Evolutionary conservation across 495 filamentous ascomycete genomes (phyloP).

Genomic region (Hamigera avellanea): DNA sequence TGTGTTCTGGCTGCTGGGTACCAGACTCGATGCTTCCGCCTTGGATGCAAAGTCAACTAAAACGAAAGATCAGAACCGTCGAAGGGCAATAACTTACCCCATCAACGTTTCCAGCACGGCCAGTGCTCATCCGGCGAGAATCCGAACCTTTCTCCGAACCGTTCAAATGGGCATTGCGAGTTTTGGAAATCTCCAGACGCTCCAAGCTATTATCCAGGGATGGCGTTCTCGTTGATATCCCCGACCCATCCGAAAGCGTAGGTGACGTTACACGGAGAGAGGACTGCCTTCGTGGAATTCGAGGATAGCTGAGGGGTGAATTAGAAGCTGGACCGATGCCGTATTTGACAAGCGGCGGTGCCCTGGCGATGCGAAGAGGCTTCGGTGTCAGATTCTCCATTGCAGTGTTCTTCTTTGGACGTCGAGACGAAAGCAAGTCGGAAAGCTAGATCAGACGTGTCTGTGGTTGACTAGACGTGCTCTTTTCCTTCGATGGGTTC

Average conservation of each 20-base stretch:
- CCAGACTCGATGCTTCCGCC: not conserved
- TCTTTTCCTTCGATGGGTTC: slow-evolving; percentile 8
- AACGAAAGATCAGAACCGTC: not conserved
- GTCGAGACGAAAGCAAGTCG: too few species aligned
- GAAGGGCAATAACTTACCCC: not conserved
- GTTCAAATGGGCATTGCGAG: slow-evolving; percentile 1
- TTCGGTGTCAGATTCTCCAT: slow-evolving; percentile 4
- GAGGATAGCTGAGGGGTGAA: slow-evolving; percentile 7
- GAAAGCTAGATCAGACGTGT: too few species aligned
- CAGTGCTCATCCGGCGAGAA: too few species aligned
- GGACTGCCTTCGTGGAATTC: slow-evolving; percentile 16
- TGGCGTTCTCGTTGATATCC: slow-evolving; percentile 16
- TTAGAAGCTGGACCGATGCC: slow-evolving; percentile 5
- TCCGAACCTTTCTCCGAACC: not conserved
- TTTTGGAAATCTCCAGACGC: slow-evolving; percentile 12
- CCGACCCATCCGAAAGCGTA: slow-evolving; percentile 4
- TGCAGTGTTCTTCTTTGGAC: not conserved
- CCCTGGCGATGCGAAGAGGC: slow-evolving; percentile 8
- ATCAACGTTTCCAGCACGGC: not conserved
- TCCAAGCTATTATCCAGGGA: slow-evolving; percentile 12
- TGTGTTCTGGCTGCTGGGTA: not conserved
- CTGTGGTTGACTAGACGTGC: slow-evolving; percentile 13
- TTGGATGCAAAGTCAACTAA: not conserved
- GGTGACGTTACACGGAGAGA: slow-evolving; percentile 9
- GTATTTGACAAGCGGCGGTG: not conserved